Conservation (phyloP, 2,329 filamentous ascomycete species). For the Fusarium tupiense region DNA sequence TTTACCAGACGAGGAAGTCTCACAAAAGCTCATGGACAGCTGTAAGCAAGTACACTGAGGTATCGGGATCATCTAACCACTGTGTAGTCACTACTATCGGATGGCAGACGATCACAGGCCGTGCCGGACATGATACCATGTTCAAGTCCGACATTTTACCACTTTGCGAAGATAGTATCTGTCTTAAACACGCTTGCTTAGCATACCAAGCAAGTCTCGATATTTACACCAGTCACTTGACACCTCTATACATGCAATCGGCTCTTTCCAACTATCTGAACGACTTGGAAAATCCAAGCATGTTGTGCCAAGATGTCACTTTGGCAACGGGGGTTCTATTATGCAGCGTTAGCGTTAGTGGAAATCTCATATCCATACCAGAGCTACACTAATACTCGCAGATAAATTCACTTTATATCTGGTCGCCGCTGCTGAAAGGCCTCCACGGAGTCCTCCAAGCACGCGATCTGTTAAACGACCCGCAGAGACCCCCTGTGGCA, state of each 20-base stretch:
- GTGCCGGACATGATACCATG: background rate
- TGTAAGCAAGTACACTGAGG: background rate
- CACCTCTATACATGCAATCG: background rate
- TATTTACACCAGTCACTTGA: background rate
- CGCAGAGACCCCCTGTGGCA: background rate
- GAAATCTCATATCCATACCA: accelerated
- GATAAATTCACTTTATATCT: background rate
- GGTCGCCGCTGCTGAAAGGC: background rate
- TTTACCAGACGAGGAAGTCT: background rate
- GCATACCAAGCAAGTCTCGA: background rate
- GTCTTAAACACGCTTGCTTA: background rate
- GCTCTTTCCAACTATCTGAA: background rate
- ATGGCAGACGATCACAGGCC: background rate
- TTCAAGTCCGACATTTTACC: background rate
- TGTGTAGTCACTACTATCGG: background rate
- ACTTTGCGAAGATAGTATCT: background rate
- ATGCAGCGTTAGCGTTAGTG: background rate
- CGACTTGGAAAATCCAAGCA: background rate
- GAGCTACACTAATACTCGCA: background rate
- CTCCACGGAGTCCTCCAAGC: background rate
- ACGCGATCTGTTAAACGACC: background rate
- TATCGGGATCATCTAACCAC: background rate
- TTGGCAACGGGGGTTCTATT: background rate
- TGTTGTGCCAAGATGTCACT: background rate
- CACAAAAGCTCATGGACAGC: background rate